Evolutionary conservation across 352 stramenopile species (phyloP).

Genomic region (Globisporangium polare): DNA sequence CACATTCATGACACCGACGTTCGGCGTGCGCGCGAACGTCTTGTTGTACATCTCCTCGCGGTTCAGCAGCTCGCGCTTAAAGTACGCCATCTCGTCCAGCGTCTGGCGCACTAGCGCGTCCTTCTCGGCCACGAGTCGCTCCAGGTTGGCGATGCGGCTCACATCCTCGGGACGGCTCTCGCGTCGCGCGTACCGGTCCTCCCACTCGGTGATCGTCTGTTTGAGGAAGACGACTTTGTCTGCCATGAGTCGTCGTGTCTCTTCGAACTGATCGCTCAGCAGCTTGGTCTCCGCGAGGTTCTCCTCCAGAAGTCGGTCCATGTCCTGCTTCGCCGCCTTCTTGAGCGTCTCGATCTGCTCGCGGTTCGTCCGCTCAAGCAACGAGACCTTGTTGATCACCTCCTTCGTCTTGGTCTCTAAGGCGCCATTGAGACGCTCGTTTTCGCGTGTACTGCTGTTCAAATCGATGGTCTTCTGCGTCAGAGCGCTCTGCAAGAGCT

Average conservation of each 20-base stretch:
- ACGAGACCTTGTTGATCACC: constrained; percentile 24
- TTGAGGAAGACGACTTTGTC: constrained; percentile 51
- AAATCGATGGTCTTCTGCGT: constrained; percentile 31
- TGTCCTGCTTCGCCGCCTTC: constrained; percentile 49
- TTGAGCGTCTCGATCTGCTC: constrained; percentile 57
- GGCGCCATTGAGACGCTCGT: constrained; percentile 22
- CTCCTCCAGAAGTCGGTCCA: constrained; percentile 66
- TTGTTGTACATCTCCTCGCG: constrained; percentile 94
- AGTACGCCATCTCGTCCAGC: constrained; percentile 90
- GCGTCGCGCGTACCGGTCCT: constrained; percentile 49
- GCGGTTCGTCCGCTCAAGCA: constrained; percentile 32
- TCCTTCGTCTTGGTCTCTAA: constrained; percentile 35
- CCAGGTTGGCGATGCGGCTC: constrained; percentile 66
- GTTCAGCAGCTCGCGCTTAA: constrained; percentile 91
- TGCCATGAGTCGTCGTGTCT: constrained; percentile 43
- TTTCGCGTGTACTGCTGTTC: constrained; percentile 22
- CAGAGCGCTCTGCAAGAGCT: constrained; percentile 23
- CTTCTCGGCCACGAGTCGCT: constrained; percentile 56
- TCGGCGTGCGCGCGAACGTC: constrained; percentile 80
- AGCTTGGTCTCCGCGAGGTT: constrained; percentile 59
- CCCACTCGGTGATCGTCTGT: constrained; percentile 42
- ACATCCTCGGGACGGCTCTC: constrained; percentile 80
- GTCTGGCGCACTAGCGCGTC: constrained; percentile 64
- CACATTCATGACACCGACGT: constrained; percentile 88
- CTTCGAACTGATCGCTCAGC: constrained; percentile 73